Base-by-base conservation (phyloP, 78 protist genomes). In the Blattamonas nauphoetae region DNA sequence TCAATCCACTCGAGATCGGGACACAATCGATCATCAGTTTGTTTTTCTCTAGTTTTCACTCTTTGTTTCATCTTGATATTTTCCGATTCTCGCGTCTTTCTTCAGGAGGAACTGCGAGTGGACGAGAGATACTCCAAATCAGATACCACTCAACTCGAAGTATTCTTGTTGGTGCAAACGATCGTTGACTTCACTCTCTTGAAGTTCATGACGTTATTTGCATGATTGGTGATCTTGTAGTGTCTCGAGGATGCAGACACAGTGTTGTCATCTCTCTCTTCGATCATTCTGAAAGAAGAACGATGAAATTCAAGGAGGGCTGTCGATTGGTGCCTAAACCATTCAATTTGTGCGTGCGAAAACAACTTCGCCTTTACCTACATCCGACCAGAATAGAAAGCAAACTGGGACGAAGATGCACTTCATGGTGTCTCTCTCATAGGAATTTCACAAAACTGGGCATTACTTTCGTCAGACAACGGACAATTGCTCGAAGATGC, bases 151-250 rank as follows among this genome's bases (percentile, higher is more conserved):
- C 4, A 29, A 6, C 6, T 21, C 83, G 83, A 4, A 21, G 42
- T 5, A 79, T 79, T 21, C 42, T 79, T 6, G 32, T 38, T 4
- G 83, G 83, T 4, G 83, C 83, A 4, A 21, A 32, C 41, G 83
- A 11, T 6, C 4, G 83, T 4, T 5, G 6, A 21, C 41, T 79
- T 4, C 29, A 33, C 42, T 11, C 83, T 4, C 83, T 79, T 4
- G 83, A 79, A 79, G 83, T 79, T 6, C 83, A 79, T 21, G 83
- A 79, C 41, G 6, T 79, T 21, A 38, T 79, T 6, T 79, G 83
- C 41, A 4, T 32, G 43, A 79, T 79, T 21, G 83, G 83, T 4
- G 83, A 79, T 21, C 43, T 79, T 6, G 6, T 79, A 4, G 83
- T 79, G 41, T 6, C 83, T 4, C 42, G 83, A 6, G 83, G 83